Conservation (phyloP, 2,329 filamentous ascomycete genomes). For the Cercospora sojina region DNA sequence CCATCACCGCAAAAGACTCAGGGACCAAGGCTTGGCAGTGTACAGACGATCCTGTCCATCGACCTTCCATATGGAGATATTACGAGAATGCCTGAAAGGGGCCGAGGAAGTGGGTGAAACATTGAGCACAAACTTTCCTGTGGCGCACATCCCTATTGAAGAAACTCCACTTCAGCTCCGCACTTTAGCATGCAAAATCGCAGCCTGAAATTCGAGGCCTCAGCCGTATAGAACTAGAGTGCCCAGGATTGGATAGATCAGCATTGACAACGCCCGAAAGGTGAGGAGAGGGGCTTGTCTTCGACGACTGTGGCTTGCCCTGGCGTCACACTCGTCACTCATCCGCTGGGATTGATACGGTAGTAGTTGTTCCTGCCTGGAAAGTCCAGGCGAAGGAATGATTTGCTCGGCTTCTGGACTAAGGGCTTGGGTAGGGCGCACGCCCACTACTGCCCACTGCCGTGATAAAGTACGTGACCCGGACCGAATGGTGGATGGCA, state of each 20-base stretch:
- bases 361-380: background rate
- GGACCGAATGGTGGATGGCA: background rate
- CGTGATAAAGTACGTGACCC: background rate
- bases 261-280: background rate
- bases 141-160: background rate
- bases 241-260: background rate
- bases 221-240: background rate
- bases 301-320: background rate
- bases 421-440: background rate
- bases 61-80: background rate
- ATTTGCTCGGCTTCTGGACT: background rate
- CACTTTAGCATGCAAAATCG: background rate
- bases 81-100: background rate
- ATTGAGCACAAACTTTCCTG: background rate
- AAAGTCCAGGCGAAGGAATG: background rate
- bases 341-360: background rate
- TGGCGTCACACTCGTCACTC: background rate
- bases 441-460: background rate
- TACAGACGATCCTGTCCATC: background rate
- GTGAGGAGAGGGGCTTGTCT: background rate
- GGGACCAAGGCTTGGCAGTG: background rate
- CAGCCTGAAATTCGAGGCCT: background rate
- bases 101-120: background rate
- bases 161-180: background rate
- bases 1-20: too few species aligned